These are phyloP conservation scores for Curvularia spicifera DNA, from an alignment of 2,329 filamentous ascomycete genomes.

Conservation along the genomic window DNA sequence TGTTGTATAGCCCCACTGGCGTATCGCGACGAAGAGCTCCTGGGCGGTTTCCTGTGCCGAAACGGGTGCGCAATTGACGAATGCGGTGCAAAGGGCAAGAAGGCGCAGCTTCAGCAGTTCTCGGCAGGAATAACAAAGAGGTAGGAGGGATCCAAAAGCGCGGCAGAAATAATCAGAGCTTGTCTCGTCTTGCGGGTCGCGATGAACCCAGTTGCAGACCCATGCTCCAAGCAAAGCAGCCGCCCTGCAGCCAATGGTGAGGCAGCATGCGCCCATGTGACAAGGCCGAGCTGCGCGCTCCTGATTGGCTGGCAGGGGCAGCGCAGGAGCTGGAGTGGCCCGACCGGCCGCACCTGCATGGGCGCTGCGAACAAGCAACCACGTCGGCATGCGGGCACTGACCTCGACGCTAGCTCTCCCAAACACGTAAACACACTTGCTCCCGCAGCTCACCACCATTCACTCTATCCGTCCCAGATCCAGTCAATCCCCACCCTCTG, in stretches of 20 bases:
- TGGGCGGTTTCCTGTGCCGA: conserved; percentile 1
- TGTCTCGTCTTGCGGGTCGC: conserved; percentile 9
- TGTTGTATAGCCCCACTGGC: conserved; percentile 19
- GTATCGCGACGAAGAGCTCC: conserved; percentile 18
- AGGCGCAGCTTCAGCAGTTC: conserved; percentile 18
- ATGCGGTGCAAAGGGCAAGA: background rate
- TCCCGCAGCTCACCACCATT: conserved; percentile 1
- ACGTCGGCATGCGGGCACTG: conserved; percentile 8
- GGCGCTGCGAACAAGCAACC: conserved; percentile 11
- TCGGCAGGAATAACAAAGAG: background rate
- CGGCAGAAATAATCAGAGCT: conserved; percentile 10
- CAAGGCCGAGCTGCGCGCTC: background rate
- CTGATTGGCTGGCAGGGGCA: conserved; percentile 1
- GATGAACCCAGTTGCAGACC: conserved; percentile 5
- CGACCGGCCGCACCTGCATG: conserved; percentile 3
- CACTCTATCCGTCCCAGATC: conserved; percentile 2
- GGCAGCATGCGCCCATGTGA: conserved; percentile 12
- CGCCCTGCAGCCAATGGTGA: conserved; percentile 9
- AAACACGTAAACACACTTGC: conserved; percentile 13
- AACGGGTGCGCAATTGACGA: conserved; percentile 18
- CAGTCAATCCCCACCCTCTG: conserved; percentile 12
- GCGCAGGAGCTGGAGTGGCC: conserved; percentile 1
- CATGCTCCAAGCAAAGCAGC: background rate
- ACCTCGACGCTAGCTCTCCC: conserved; percentile 8
- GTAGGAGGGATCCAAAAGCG: background rate